phyloP scores from a whole-genome alignment of 495 filamentous ascomycete genomes.

The Hyaloscypha bicolor region DNA sequence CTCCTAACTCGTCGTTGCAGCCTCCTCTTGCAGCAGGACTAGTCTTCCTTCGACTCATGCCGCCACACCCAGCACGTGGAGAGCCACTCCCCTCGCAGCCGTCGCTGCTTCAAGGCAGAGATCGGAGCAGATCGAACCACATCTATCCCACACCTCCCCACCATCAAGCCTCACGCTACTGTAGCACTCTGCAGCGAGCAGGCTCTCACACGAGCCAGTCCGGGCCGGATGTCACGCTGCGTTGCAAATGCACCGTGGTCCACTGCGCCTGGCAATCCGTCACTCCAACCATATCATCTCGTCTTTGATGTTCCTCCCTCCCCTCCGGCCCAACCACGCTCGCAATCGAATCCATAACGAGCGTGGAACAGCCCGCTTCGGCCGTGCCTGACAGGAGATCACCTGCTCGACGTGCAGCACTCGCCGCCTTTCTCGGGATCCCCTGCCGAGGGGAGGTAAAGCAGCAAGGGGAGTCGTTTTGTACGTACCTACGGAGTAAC shows the following conservation, averaged over 20 bases:
- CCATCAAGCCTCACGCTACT: neutral
- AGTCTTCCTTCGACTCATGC: neutral
- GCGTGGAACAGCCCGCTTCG: too few relatives aligned
- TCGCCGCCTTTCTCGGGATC: too few relatives aligned
- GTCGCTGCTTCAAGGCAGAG: neutral
- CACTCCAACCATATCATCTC: neutral
- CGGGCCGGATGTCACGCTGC: neutral
- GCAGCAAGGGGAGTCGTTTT: too few relatives aligned
- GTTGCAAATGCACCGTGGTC: neutral
- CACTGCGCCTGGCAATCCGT: neutral
- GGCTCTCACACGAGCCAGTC: too few relatives aligned
- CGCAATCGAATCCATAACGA: too few relatives aligned
- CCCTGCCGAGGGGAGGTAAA: too few relatives aligned
- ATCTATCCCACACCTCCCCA: neutral
- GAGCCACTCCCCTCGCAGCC: neutral
- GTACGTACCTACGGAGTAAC: too few relatives aligned
- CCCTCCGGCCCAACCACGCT: too few relatives aligned
- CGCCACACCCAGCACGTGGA: neutral
- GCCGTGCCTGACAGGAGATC: too few relatives aligned
- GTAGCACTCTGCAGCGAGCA: neutral
- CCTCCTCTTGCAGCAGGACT: neutral
- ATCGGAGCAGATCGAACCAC: neutral
- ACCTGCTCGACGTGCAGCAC: too few relatives aligned
- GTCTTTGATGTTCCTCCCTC: too few relatives aligned
- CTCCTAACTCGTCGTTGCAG: neutral